Evolutionary conservation across 257 asterid species (phyloP).

Genomic region (Orobanche coerulescens): DNA sequence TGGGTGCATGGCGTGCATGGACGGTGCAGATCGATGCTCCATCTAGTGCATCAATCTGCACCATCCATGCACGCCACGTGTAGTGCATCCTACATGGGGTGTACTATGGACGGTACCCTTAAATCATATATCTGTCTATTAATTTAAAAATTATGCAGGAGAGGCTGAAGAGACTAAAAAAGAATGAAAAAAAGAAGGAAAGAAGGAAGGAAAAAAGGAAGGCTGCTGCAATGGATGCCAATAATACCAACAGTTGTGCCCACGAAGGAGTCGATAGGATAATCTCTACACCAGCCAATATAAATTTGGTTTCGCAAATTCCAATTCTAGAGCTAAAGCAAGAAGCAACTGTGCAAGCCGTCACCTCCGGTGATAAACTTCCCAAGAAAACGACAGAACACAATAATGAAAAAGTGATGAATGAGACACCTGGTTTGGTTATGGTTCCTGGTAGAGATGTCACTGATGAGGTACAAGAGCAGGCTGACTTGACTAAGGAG

Average conservation of each 20-base stretch:
- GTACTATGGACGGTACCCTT: too few species aligned
- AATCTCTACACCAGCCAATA: constrained; percentile 27
- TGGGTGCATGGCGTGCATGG: too few species aligned
- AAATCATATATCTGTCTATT: too few species aligned
- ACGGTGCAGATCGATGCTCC: too few species aligned
- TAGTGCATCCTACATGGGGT: too few species aligned
- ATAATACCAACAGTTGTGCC: constrained; percentile 33
- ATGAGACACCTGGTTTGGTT: constrained; percentile 23
- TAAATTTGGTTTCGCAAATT: constrained; percentile 24
- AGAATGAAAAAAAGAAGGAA: too few species aligned
- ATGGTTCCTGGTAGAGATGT: constrained; percentile 23
- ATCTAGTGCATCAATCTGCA: too few species aligned
- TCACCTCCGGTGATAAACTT: constrained; percentile 10
- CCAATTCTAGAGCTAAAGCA: constrained; percentile 31
- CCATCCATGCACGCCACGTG: too few species aligned
- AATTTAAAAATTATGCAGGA: too few species aligned
- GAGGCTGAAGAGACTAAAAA: too few species aligned
- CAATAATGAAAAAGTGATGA: constrained; percentile 26
- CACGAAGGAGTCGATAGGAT: constrained; percentile 34
- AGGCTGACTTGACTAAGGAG: constrained; percentile 49
- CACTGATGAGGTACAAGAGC: constrained; percentile 39
- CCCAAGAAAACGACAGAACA: constrained; percentile 25
- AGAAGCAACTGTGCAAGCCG: constrained; percentile 27
- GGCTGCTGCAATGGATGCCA: too few species aligned
- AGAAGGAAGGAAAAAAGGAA: too few species aligned